Evolutionary conservation across 2,329 filamentous ascomycete species (phyloP), one percentile per base, ranked within the genome.

Genomic region (Fusarium xylarioides): DNA sequence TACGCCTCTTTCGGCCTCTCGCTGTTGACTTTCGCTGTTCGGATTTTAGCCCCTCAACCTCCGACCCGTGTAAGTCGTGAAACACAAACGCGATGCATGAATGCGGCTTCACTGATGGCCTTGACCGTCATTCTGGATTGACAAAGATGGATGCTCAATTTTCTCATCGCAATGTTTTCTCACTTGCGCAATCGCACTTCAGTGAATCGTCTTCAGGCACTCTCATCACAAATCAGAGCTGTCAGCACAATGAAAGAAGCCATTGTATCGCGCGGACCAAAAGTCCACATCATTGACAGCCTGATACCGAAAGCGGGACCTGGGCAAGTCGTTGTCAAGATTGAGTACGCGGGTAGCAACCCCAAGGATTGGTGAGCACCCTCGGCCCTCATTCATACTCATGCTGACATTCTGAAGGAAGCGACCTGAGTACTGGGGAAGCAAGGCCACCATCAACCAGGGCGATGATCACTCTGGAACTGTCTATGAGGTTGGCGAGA

Each of bases 391-490:
- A 28, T 14, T 11, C 15, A 26, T 7, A 1, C 11, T 11, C 1
- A 15, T 7, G n/a, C 35, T 72, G 15, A 72, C 7, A 1, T 0
- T 21, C 0, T 3, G 0, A 7, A 72, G 70, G 70, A 72, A 72
- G n/a, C 50, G 70, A 3, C 70, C 70, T 1, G 55, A 73, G 2
- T 72, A 73, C 7, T 72, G 70, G 70, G 70, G 70, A 16, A 37
- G 52, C 1, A 47, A 52, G 19, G 70, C 60, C 1, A n/a, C 68
- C 0, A 66, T 65, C 0, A 73, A 73, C 1, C 70, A 73, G 11
- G 70, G 70, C 0, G 70, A 73, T 57, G 67, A 73, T 4, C 68
- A 74, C 12, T 16, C 70, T 37, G 70, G 70, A 12, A 4, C 53
- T 3, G 50, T 71, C 1, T 16, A 54, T 3, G 32, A 70, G 15